Conservation (phyloP, 2,329 filamentous ascomycete genomes). For the Ophiosphaerella narmari region DNA sequence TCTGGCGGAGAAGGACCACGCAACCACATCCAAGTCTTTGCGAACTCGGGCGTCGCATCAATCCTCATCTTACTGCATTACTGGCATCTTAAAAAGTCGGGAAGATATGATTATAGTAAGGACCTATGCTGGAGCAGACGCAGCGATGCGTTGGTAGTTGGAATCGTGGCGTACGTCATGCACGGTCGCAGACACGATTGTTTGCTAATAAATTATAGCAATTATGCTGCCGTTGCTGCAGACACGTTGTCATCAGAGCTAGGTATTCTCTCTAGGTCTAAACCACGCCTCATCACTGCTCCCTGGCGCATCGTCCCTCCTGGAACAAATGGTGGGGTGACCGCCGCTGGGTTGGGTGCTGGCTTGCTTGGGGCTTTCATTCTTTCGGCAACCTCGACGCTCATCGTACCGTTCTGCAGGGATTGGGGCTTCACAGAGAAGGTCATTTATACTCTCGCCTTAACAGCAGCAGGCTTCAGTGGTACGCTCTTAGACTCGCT, state of each 20-base stretch:
- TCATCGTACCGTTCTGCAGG: constrained; percentile 72
- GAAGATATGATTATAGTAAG: constrained; percentile 25
- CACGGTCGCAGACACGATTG: neutral
- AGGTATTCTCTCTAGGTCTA: constrained; percentile 78
- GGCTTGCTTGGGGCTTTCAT: constrained; percentile 73
- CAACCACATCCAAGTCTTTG: constrained; percentile 85
- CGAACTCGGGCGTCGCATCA: constrained; percentile 82
- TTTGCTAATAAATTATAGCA: constrained; percentile 58
- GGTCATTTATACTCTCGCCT: constrained; percentile 51
- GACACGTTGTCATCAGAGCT: constrained; percentile 97
- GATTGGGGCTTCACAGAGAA: constrained; percentile 29
- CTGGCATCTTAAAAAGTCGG: constrained; percentile 49
- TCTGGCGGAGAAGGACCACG: constrained; percentile 80
- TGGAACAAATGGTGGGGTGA: constrained; percentile 94
- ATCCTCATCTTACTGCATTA: constrained; percentile 62
- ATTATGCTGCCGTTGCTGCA: constrained; percentile 89
- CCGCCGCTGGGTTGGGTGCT: constrained; percentile 71
- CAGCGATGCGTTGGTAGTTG: constrained; percentile 50
- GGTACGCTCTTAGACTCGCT: constrained; percentile 88
- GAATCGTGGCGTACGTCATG: constrained; percentile 51
- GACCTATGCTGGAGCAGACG: constrained; percentile 48
- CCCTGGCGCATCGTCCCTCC: constrained; percentile 78
- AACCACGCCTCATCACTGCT: constrained; percentile 85
- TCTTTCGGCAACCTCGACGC: constrained; percentile 69
- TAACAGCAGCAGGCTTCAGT: constrained; percentile 74